Evolutionary conservation across 1,284 basidiomycete genomes (phyloP).

Genomic region (Leccinum fuscescens): DNA sequence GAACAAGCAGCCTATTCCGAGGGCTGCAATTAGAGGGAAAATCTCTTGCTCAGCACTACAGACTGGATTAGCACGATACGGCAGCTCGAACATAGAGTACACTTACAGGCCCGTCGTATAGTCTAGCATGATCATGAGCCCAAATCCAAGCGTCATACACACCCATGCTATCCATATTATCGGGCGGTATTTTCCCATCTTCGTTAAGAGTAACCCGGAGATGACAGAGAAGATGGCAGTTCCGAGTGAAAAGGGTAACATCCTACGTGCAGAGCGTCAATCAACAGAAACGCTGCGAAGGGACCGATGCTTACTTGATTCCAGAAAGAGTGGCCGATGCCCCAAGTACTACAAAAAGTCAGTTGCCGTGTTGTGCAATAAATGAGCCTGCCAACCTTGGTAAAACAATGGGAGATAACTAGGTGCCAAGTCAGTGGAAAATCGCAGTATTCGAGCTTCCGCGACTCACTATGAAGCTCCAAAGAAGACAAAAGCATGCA

Average conservation of each 20-base stretch:
- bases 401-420: conserved; percentile 78
- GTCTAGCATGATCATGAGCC: conserved; percentile 58
- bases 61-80: conserved; percentile 2
- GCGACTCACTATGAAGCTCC: conserved; percentile 31
- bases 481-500: conserved; percentile 73
- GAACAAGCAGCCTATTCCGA: neutral
- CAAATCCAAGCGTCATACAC: conserved; percentile 59
- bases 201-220: conserved; percentile 60
- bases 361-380: conserved; percentile 20
- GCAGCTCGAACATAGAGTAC: conserved; percentile 2
- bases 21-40: conserved; percentile 48
- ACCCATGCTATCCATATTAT: conserved; percentile 61
- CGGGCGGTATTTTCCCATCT: conserved; percentile 59
- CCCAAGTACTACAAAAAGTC: conserved; percentile 52
- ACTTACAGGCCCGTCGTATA: conserved; percentile 47
- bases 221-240: conserved; percentile 54
- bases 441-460: conserved; percentile 1
- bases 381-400: conserved; percentile 40
- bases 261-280: conserved; percentile 40
- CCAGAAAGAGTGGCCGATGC: conserved; percentile 74
- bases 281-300: neutral
- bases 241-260: conserved; percentile 75
- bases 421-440: conserved; percentile 7
- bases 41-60: conserved; percentile 57
- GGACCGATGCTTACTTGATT: conserved; percentile 47